Conservation (phyloP, 2,329 filamentous ascomycete genomes). For the Talaromyces sp. region DNA sequence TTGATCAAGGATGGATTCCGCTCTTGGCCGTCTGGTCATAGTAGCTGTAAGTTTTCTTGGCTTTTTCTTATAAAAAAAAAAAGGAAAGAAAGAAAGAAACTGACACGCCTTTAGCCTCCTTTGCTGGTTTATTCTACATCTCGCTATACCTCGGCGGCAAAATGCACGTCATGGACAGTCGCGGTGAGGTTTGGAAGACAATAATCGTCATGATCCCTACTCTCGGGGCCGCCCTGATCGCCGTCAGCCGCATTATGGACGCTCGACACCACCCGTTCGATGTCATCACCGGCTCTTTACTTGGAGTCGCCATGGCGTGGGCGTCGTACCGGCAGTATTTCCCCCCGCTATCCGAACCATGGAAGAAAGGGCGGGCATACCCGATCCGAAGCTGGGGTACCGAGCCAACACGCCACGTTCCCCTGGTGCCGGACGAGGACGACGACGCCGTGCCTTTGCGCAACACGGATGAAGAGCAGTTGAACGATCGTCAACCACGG, state of each 20-base stretch:
- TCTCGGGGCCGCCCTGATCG: slow-evolving; percentile 52
- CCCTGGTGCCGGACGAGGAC: slow-evolving; percentile 14
- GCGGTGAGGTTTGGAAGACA: slow-evolving; percentile 58
- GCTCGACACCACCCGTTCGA: slow-evolving; percentile 59
- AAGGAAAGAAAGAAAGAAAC: background rate
- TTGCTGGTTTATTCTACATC: slow-evolving; percentile 57
- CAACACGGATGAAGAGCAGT: slow-evolving; percentile 27
- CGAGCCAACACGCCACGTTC: slow-evolving; percentile 13
- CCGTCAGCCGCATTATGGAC: slow-evolving; percentile 58
- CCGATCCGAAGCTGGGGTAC: slow-evolving; percentile 55
- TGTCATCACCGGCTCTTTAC: slow-evolving; percentile 51
- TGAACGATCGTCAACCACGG: slow-evolving; percentile 11
- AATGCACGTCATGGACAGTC: slow-evolving; percentile 56
- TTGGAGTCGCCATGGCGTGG: slow-evolving; percentile 51
- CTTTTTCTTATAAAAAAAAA: slow-evolving; percentile 5
- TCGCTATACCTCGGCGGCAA: slow-evolving; percentile 58
- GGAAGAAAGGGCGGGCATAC: slow-evolving; percentile 56
- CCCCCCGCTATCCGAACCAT: slow-evolving; percentile 51
- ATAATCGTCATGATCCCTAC: slow-evolving; percentile 51
- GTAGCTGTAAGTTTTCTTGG: slow-evolving; percentile 44
- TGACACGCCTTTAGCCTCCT: slow-evolving; percentile 42
- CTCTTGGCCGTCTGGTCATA: slow-evolving; percentile 56
- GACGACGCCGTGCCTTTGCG: slow-evolving; percentile 25
- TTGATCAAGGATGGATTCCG: slow-evolving; percentile 57
- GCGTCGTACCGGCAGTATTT: slow-evolving; percentile 57